Evolutionary conservation across 1,139 yeast genomes (phyloP).

Genomic region (Scheffersomyces titani): DNA sequence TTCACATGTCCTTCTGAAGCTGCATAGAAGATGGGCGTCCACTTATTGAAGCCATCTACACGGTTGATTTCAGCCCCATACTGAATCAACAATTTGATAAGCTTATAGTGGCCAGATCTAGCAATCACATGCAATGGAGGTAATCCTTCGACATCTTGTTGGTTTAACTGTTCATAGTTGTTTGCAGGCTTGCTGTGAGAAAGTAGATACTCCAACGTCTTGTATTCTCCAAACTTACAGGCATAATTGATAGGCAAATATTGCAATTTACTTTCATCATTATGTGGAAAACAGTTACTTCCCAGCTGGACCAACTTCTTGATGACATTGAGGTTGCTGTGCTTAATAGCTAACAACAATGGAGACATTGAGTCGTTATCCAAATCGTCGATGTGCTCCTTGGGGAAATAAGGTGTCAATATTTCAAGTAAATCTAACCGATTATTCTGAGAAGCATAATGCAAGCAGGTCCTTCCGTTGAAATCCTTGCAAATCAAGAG

Average conservation of each 20-base stretch:
- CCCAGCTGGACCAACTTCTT: constrained; percentile 45
- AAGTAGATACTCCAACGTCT: constrained; percentile 64
- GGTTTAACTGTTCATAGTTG: constrained; percentile 35
- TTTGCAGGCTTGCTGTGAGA: constrained; percentile 25
- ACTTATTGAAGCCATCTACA: constrained; percentile 80
- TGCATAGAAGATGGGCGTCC: constrained; percentile 94
- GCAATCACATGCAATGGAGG: constrained; percentile 88
- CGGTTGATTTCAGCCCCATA: constrained; percentile 81
- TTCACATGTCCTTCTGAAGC: constrained; percentile 80
- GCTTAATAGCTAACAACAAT: constrained; percentile 72
- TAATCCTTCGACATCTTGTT: constrained; percentile 84
- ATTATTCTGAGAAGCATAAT: constrained; percentile 80
- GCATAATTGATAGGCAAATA: constrained; percentile 89
- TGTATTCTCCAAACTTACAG: constrained; percentile 79
- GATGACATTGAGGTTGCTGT: constrained; percentile 60
- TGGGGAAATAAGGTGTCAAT: constrained; percentile 42
- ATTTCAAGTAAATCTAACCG: constrained; percentile 55
- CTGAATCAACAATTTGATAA: constrained; percentile 66
- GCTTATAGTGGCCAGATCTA: constrained; percentile 71
- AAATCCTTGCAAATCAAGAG: constrained; percentile 51
- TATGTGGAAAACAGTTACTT: constrained; percentile 57
- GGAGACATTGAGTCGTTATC: constrained; percentile 84
- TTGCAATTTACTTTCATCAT: constrained; percentile 50
- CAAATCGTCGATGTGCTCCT: constrained; percentile 46
- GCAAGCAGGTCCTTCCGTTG: constrained; percentile 83